Base-by-base conservation (phyloP, 768 basidiomycete genomes). In the Arthromyces matolae region DNA sequence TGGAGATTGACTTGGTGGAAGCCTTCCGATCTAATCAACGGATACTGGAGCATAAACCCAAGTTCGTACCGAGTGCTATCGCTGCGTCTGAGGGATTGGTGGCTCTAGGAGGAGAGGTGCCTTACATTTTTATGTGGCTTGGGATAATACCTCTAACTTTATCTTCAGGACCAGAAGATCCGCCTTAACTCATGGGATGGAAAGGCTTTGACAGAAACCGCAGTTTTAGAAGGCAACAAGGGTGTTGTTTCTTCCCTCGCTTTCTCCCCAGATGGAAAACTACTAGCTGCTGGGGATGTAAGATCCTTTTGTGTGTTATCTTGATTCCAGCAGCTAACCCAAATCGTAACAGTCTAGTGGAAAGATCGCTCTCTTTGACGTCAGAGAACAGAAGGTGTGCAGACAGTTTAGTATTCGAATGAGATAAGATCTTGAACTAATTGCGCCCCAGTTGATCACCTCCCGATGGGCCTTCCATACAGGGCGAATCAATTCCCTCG, bases 401-500 rank as follows among this genome's bases (percentile, higher is more conserved):
- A 19, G 1, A 12, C 19, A 20, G 20, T 8, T 8, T 18, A 4
- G 10, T 25, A 8, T 20, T 34, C 7, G 18, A n/a, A 13, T 45
- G n/a, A n/a, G n/a, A n/a, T n/a, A n/a, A n/a, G n/a, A n/a, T 42
- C 22, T 18, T 18, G n/a, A 41, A 25, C 28, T 36, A 23, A 5
- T 18, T 22, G 31, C 48, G 27, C 7, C 36, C 12, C 58, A 89
- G 86, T 56, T 78, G 54, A 70, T 86, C 50, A 86, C 85, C 31
- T 75, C 83, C 3, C 81, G 83, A 47, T 97, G 95, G 95, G 79
- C 87, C 7, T 81, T 84, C 71, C 95, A 98, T 68, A 75, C 84
- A 8, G 89, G 82, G 0, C 83, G 90, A 23, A 79, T 97, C 51
- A 79, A 84, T 56, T 81, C 89, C 8, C 74, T 98, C 14, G 70